These are phyloP conservation scores for Diaporthe citri DNA, from an alignment of 2,329 filamentous ascomycete species.

Conservation along the genomic window DNA sequence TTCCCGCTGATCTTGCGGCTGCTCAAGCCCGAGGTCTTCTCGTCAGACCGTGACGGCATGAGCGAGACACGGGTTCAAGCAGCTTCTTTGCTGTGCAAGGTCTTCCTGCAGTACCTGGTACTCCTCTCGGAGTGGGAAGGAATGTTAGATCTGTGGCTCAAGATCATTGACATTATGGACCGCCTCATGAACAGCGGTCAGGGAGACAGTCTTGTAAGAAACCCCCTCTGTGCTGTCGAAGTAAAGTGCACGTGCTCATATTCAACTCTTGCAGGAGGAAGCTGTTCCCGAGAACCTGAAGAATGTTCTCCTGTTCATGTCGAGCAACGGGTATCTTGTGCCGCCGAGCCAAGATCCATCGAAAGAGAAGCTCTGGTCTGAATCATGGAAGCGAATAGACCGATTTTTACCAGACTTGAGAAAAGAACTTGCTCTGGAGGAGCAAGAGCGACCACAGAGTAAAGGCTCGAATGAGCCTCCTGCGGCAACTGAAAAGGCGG, in stretches of 20 bases:
- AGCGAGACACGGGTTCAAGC: constrained; percentile 93
- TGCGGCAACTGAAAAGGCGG: constrained; percentile 26
- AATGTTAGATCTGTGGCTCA: constrained; percentile 91
- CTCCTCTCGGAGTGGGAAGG: constrained; percentile 87
- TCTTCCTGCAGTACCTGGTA: constrained; percentile 94
- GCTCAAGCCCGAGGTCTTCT: constrained; percentile 94
- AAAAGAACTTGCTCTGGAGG: constrained; percentile 68
- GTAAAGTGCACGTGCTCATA: constrained; percentile 33
- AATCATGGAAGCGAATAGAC: constrained; percentile 76
- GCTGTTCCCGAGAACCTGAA: constrained; percentile 95
- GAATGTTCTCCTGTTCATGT: constrained; percentile 96
- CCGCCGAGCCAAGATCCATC: constrained; percentile 71
- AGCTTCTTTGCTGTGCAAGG: constrained; percentile 91
- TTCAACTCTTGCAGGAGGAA: constrained; percentile 75
- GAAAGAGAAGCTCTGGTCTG: constrained; percentile 69
- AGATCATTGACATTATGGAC: constrained; percentile 94
- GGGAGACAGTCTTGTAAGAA: constrained; percentile 84
- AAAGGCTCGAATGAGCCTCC: constrained; percentile 18
- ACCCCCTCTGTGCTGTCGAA: neutral
- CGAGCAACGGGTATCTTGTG: constrained; percentile 86
- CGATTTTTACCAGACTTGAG: constrained; percentile 73
- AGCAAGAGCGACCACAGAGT: constrained; percentile 43
- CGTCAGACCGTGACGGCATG: constrained; percentile 92
- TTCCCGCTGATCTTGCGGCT: constrained; percentile 91
- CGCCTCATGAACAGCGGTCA: constrained; percentile 96